These are phyloP conservation scores for Plectosphaerella cucumerina DNA, from an alignment of 2,329 filamentous ascomycete genomes.

Conservation along the genomic window DNA sequence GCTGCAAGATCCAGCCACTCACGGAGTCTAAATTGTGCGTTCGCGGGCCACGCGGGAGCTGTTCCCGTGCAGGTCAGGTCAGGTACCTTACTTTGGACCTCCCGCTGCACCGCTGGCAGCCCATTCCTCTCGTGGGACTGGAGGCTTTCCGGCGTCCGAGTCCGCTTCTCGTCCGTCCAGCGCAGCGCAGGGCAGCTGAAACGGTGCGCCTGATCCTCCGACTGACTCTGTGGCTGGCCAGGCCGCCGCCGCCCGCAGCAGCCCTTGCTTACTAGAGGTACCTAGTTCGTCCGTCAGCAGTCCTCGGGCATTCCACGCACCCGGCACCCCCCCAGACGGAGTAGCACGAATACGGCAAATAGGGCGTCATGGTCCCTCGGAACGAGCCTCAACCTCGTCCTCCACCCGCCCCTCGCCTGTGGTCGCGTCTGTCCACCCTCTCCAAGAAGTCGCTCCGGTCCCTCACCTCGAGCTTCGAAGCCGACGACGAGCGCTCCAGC, in stretches of 20 bases:
- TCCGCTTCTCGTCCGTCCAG: no score
- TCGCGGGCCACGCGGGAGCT: not conserved
- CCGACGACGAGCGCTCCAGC: slow-evolving; percentile 64
- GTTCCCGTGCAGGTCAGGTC: not conserved
- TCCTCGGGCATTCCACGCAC: not conserved
- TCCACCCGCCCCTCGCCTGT: slow-evolving; percentile 39
- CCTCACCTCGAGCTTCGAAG: slow-evolving; percentile 61
- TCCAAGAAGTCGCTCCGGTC: slow-evolving; percentile 56
- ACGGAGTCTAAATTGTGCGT: no score
- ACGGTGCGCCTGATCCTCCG: no score
- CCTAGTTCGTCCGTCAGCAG: not conserved
- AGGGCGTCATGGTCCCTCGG: slow-evolving; percentile 12
- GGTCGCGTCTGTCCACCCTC: slow-evolving; percentile 44
- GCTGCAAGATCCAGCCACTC: no score
- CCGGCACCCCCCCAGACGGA: not conserved
- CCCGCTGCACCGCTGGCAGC: no score
- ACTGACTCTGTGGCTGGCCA: no score
- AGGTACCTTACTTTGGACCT: no score
- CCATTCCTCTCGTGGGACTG: no score
- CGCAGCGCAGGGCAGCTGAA: no score
- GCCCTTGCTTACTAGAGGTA: not conserved
- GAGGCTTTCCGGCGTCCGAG: no score
- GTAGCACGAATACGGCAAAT: not conserved
- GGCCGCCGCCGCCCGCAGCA: no score
- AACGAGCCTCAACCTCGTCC: slow-evolving; percentile 21